A percentile compares a stretch with the other conserved stretches of the same genome.
Evolutionary conservation across 2,329 filamentous ascomycete species (phyloP).

Genomic region (Exophiala mesophila): DNA sequence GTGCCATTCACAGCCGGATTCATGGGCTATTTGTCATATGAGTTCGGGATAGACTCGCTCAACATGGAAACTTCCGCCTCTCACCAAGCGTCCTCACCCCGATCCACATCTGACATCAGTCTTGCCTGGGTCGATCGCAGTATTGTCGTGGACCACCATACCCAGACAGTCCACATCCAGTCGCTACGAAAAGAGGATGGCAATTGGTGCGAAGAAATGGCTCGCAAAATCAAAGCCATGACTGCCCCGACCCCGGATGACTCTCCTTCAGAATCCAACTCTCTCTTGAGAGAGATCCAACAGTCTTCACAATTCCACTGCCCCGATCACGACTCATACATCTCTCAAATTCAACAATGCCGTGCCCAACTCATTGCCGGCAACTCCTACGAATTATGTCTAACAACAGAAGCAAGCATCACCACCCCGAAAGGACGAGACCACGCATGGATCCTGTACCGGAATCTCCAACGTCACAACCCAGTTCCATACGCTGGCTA

Average conservation of each 20-base stretch:
- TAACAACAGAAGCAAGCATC: slow-evolving; percentile 70
- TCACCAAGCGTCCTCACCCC: slow-evolving; percentile 1
- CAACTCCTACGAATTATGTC: slow-evolving; percentile 79
- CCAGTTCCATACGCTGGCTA: slow-evolving; percentile 84
- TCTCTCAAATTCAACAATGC: slow-evolving; percentile 61
- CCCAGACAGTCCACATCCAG: slow-evolving; percentile 61
- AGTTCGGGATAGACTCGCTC: slow-evolving; percentile 60
- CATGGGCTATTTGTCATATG: slow-evolving; percentile 79
- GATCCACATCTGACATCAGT: slow-evolving; percentile 63
- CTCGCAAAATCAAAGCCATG: slow-evolving; percentile 8
- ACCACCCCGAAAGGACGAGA: slow-evolving; percentile 32
- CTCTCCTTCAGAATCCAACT: slow-evolving; percentile 24
- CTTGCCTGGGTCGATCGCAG: slow-evolving; percentile 73
- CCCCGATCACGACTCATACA: slow-evolving; percentile 52
- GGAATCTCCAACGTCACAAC: slow-evolving; percentile 63
- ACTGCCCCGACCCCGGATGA: slow-evolving; percentile 21
- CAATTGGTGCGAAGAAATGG: slow-evolving; percentile 45
- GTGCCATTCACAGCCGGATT: slow-evolving; percentile 74
- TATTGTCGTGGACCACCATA: slow-evolving; percentile 69
- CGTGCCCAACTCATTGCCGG: slow-evolving; percentile 69
- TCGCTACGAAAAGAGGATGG: slow-evolving; percentile 48
- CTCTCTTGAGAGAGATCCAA: slow-evolving; percentile 26
- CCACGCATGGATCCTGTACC: slow-evolving; percentile 67
- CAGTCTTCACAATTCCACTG: slow-evolving; percentile 28
- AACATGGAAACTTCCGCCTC: slow-evolving; percentile 45